A percentile compares a stretch with the other conserved stretches of the same genome.
phyloP scores from a whole-genome alignment of 140 eudicot genomes.

The Cichorium intybus region DNA sequence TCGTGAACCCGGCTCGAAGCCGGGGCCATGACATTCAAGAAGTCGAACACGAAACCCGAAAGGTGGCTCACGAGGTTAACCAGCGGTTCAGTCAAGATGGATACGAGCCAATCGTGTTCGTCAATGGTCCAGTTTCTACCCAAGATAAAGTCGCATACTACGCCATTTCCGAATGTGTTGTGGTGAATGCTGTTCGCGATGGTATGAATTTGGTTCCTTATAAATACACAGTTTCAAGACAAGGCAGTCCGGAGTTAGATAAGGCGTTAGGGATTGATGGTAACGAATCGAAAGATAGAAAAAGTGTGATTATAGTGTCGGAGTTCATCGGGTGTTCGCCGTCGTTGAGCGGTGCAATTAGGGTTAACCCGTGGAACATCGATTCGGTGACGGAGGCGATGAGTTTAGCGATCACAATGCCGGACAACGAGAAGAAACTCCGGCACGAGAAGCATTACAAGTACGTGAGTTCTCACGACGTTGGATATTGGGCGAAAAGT shows the following conservation, averaged over 20 bases:
- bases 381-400: conserved; percentile 51
- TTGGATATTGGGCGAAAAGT: conserved; percentile 67
- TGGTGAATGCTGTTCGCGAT: conserved; percentile 72
- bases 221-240: conserved; percentile 58
- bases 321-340: conserved; percentile 75
- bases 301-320: conserved; percentile 66
- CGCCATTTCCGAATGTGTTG: conserved; percentile 61
- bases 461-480: conserved; percentile 61
- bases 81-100: conserved; percentile 16
- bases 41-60: conserved; percentile 45
- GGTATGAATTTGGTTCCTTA: conserved; percentile 81
- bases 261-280: conserved; percentile 37
- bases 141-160: conserved; percentile 56
- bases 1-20: conserved; percentile 62
- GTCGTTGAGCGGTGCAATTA: conserved; percentile 62
- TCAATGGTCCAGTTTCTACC: conserved; percentile 47
- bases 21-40: conserved; percentile 54
- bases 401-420: conserved; percentile 47
- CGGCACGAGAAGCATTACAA: conserved; percentile 72
- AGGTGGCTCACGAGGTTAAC: conserved; percentile 47
- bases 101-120: conserved; percentile 48
- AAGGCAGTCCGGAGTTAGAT: conserved; percentile 46
- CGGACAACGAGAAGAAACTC: conserved; percentile 51
- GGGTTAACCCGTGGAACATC: conserved; percentile 71
- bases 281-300: conserved; percentile 16